Evolutionary conservation across 441 rosid species (phyloP), one percentile per base, ranked within the genome.

Genomic region (Biscutella laevigata): DNA sequence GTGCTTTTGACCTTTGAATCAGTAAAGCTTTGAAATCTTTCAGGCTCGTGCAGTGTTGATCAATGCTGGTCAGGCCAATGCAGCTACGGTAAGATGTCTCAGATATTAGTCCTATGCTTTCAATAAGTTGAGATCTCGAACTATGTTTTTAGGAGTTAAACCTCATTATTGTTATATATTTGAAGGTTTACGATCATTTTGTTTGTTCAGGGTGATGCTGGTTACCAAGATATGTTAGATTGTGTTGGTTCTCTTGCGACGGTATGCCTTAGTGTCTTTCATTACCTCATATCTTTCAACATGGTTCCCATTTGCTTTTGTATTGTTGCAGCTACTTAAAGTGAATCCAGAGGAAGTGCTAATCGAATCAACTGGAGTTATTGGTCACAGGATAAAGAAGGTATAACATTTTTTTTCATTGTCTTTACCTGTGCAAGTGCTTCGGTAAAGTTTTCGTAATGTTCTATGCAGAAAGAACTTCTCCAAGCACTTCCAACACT

Each of bases 1-100:
- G 55, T 55, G 13, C 6, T 22, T n/a, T n/a, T n/a, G n/a, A n/a
- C n/a, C 20, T 59, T 17, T 51, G 58, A 39, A 35, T 59, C 21
- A 29, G 22, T 65, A 34, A 11, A 26, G 59, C n/a, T 49, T 34
- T 42, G 22, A 8, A 30, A 33, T 45, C 22, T 53, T 21, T 62
- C 81, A 92, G 98, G 91, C 88, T 21, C 92, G 92, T 50, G 95
- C 92, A 14, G 91, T 91, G 59, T 66, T 92, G 63, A 79, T 92
- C 71, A 88, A 92, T 68, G 98, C 96, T 26, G 98, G 98, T 53
- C 98, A 92, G 64, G 96, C 98, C 38, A 92, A 92, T 81, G 98
- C 98, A 59, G 98, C 96, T 53, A 92, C 96, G 28, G 98, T 92
- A 77, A 78, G 83, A 50, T 20, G 22, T 67, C 32, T 61, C 16